These are phyloP conservation scores for Mimosa bimucronata DNA, from an alignment of 306 rosid species.

Conservation along the genomic window DNA sequence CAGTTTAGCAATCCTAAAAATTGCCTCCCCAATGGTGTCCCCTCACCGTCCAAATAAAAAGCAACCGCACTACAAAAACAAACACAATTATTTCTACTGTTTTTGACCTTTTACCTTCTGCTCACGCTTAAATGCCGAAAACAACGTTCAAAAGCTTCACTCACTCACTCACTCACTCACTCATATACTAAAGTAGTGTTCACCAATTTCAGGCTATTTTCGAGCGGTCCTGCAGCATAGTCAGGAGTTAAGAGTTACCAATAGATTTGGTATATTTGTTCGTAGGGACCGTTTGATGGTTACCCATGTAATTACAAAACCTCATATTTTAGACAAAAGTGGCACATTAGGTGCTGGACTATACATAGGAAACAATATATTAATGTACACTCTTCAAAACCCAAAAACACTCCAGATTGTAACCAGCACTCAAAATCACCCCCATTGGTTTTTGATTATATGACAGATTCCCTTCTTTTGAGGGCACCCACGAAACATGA, in stretches of 20 bases:
- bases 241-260: neutral
- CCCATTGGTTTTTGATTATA: slow-evolving; percentile 31
- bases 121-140: neutral
- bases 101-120: slow-evolving; percentile 2
- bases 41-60: slow-evolving; percentile 18
- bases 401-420: slow-evolving; percentile 35
- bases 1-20: neutral
- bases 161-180: neutral
- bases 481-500: slow-evolving; percentile 39
- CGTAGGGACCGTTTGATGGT: slow-evolving; percentile 31
- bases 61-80: neutral
- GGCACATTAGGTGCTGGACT: slow-evolving; percentile 30
- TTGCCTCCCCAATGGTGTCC: slow-evolving; percentile 2
- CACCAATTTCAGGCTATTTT: neutral
- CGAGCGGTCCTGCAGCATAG: neutral
- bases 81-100: slow-evolving; percentile 8
- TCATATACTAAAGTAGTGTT: neutral
- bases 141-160: neutral
- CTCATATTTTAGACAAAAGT: slow-evolving; percentile 5
- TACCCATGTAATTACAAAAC: neutral
- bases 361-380: slow-evolving; percentile 25
- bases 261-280: slow-evolving; percentile 23
- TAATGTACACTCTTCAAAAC: slow-evolving; percentile 49
- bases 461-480: slow-evolving; percentile 32
- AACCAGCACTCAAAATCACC: slow-evolving; percentile 42